These are phyloP conservation scores for Dentiscutata heterogama DNA, from an alignment of 371 early-diverging fungal genomes.

Conservation along the genomic window DNA sequence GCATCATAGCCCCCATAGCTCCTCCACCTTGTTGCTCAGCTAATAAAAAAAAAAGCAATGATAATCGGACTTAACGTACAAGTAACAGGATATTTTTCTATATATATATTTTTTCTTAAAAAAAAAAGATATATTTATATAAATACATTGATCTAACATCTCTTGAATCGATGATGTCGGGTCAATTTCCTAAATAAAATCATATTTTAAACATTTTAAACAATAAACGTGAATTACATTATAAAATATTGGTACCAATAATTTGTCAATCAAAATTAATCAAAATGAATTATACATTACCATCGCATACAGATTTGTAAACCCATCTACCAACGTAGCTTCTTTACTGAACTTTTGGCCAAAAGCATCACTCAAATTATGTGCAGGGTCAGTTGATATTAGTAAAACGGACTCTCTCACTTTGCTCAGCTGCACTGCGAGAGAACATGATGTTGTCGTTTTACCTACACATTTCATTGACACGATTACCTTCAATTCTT, in stretches of 20 bases:
- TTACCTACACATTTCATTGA: slow-evolving; percentile 60
- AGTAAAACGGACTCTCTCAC: slow-evolving; percentile 94
- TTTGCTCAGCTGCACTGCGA: slow-evolving; percentile 92
- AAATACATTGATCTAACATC: slow-evolving; percentile 90
- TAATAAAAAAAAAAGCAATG: slow-evolving; percentile 20
- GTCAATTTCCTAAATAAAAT: slow-evolving; percentile 89
- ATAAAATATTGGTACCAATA: slow-evolving; percentile 23
- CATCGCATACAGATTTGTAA: slow-evolving; percentile 96
- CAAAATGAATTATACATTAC: slow-evolving; percentile 55
- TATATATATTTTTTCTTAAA: background rate
- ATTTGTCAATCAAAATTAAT: background rate
- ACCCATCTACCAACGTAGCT: slow-evolving; percentile 95
- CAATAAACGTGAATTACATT: background rate
- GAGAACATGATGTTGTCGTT: slow-evolving; percentile 79
- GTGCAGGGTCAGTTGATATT: slow-evolving; percentile 99
- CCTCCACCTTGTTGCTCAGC: slow-evolving; percentile 77
- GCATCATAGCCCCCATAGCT: slow-evolving; percentile 90
- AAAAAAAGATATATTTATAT: background rate
- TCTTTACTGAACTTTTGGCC: slow-evolving; percentile 98
- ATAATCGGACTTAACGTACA: background rate
- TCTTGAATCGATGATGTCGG: slow-evolving; percentile 97
- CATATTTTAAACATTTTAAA: background rate
- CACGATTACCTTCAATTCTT: background rate
- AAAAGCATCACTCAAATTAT: slow-evolving; percentile 98
- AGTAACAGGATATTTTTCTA: background rate